phyloP scores from a whole-genome alignment of 495 filamentous ascomycete species.

The Penicillium flavigenum region DNA sequence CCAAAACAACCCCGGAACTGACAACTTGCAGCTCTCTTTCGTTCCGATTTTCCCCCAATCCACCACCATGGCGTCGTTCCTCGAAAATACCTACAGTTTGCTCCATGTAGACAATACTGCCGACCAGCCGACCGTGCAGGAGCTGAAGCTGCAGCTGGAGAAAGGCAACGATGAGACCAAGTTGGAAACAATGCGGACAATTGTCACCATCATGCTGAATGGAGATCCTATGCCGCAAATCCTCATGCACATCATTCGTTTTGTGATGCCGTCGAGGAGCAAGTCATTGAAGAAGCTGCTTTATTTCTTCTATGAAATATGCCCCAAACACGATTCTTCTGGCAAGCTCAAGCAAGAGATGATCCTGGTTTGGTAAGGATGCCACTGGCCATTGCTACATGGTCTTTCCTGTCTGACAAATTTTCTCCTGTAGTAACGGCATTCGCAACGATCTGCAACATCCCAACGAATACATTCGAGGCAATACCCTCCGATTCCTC shows the following conservation, averaged over 20 bases:
- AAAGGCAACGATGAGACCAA: conserved; percentile 97
- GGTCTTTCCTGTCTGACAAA: conserved; percentile 21
- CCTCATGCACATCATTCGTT: conserved; percentile 99
- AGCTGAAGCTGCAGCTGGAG: conserved; percentile 91
- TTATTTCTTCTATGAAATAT: conserved; percentile 99
- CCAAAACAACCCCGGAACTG: conserved; percentile 43
- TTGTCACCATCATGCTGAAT: conserved; percentile 96
- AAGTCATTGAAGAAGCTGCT: conserved; percentile 97
- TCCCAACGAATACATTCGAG: conserved; percentile 96
- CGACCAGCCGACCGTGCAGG: conserved; percentile 85
- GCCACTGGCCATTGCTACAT: conserved; percentile 1
- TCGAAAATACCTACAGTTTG: conserved; percentile 91
- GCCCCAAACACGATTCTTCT: conserved; percentile 84
- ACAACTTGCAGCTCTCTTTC: conserved; percentile 43
- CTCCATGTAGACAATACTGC: conserved; percentile 94
- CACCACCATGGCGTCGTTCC: conserved; percentile 84
- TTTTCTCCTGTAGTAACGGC: conserved; percentile 67
- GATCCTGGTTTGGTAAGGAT: conserved; percentile 93
- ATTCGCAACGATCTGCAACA: conserved; percentile 97
- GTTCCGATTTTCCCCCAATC: conserved; percentile 24
- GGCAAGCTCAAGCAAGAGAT: conserved; percentile 99
- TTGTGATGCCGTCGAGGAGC: conserved; percentile 97
- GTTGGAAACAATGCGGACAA: conserved; percentile 96
- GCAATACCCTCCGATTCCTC: conserved; percentile 93
- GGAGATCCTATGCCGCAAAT: conserved; percentile 93